A percentile compares a stretch with the other conserved stretches of the same genome.
These are phyloP conservation scores for Carex pumila DNA, from an alignment of 176 grass and related monocot genomes.

Conservation along the genomic window DNA sequence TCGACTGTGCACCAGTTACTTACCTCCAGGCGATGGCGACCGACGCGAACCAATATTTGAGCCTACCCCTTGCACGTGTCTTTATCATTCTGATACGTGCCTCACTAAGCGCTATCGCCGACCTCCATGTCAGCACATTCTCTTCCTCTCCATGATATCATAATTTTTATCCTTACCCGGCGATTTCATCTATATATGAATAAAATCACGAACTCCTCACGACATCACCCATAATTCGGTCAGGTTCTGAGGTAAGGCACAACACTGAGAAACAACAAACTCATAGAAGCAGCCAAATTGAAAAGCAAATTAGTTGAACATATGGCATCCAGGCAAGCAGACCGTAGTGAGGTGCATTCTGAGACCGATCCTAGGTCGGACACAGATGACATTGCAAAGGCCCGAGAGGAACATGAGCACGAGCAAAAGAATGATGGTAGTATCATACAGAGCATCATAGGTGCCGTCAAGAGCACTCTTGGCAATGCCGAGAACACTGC, in stretches of 20 bases:
- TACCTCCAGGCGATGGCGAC: too few relatives aligned
- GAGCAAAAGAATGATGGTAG: background rate
- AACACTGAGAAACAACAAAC: background rate
- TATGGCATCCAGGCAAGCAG: conserved; percentile 28
- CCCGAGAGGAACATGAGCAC: conserved; percentile 2
- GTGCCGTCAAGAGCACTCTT: conserved; percentile 24
- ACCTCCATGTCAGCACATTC: background rate
- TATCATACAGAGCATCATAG: conserved; percentile 48
- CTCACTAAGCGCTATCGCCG: background rate
- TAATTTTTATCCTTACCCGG: background rate
- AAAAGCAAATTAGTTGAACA: background rate
- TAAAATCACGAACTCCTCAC: background rate
- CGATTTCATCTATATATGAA: background rate
- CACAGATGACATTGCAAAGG: conserved; percentile 42
- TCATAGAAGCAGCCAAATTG: background rate
- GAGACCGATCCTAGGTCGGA: conserved; percentile 25
- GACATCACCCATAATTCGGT: background rate
- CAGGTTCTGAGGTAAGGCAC: background rate
- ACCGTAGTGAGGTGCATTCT: conserved; percentile 30
- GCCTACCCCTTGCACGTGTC: background rate
- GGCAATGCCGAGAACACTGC: conserved; percentile 31
- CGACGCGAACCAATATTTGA: background rate
- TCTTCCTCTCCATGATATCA: background rate
- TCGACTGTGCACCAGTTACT: too few relatives aligned
- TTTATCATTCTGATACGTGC: too few relatives aligned